Conservation (phyloP, 176 grass and related monocot genomes). For the Triticum timopheevii region DNA sequence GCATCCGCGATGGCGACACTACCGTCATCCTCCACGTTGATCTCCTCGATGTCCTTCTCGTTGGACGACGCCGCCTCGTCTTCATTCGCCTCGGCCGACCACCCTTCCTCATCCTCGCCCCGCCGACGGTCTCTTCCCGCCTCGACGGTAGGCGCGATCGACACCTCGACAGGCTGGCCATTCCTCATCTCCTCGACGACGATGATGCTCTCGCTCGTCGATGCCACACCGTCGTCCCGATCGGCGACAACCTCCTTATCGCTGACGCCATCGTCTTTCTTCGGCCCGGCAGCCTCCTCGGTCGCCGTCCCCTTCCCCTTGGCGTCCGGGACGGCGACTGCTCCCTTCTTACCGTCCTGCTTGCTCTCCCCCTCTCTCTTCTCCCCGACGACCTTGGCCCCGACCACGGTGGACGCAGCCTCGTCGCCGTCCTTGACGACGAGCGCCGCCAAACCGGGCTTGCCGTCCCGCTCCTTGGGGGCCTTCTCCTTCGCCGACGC, state of each 20-base stretch:
- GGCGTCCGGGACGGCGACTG: not conserved
- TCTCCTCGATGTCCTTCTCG: slow-evolving; percentile 29
- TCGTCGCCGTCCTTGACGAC: slow-evolving; percentile 11
- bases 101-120: slow-evolving; percentile 9
- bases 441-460: not conserved
- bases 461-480: not conserved
- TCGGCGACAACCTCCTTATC: not conserved
- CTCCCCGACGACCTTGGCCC: not conserved
- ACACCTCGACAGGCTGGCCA: not conserved
- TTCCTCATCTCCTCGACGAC: slow-evolving; percentile 1
- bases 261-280: slow-evolving; percentile 22
- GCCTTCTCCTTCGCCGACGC: not conserved
- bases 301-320: slow-evolving; percentile 18
- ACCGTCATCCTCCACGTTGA: slow-evolving; percentile 18
- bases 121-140: not conserved
- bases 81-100: not conserved
- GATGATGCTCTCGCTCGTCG: not conserved
- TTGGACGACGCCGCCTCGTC: slow-evolving; percentile 1
- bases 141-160: not conserved
- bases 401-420: not conserved
- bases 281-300: not conserved
- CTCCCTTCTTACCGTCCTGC: not conserved
- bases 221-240: not conserved
- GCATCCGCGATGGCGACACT: not conserved
- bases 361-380: slow-evolving; percentile 27